A percentile compares a stretch with the other conserved stretches of the same genome.
phyloP scores from a whole-genome alignment of 1,284 basidiomycete species.

The Peniophora sp. region DNA sequence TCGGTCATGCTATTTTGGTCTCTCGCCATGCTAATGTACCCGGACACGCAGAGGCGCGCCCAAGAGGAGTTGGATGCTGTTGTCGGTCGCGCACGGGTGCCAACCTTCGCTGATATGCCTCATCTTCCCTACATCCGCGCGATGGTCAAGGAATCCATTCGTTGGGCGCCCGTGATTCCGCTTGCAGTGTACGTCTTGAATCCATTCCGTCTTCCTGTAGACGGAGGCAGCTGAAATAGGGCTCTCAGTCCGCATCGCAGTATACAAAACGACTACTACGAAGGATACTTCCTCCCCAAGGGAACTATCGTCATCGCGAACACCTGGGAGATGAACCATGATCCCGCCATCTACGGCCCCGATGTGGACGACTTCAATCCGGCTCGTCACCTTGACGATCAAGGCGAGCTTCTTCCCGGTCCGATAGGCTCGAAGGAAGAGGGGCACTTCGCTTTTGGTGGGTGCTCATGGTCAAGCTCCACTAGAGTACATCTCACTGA shows the following conservation, averaged over 20 bases:
- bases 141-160: slow-evolving; percentile 6
- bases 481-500: no score
- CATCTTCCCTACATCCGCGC: slow-evolving; percentile 8
- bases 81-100: slow-evolving; percentile 6
- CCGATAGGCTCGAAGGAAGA: background rate
- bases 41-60: slow-evolving; percentile 8
- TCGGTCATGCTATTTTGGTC: slow-evolving; percentile 5
- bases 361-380: background rate
- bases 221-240: no score
- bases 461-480: no score
- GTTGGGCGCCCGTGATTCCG: slow-evolving; percentile 6
- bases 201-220: no score
- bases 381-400: background rate
- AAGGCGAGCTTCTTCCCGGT: background rate
- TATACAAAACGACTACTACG: slow-evolving; percentile 10
- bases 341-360: background rate
- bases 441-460: background rate
- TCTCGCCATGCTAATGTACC: slow-evolving; percentile 7
- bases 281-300: slow-evolving; percentile 14
- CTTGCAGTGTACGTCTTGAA: background rate
- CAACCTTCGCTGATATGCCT: slow-evolving; percentile 4
- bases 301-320: slow-evolving; percentile 11
- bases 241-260: slow-evolving; percentile 7
- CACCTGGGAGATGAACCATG: slow-evolving; percentile 5
- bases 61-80: slow-evolving; percentile 11